phyloP scores from a whole-genome alignment of 2,329 filamentous ascomycete species.

The Cladobotryum mycophilum region DNA sequence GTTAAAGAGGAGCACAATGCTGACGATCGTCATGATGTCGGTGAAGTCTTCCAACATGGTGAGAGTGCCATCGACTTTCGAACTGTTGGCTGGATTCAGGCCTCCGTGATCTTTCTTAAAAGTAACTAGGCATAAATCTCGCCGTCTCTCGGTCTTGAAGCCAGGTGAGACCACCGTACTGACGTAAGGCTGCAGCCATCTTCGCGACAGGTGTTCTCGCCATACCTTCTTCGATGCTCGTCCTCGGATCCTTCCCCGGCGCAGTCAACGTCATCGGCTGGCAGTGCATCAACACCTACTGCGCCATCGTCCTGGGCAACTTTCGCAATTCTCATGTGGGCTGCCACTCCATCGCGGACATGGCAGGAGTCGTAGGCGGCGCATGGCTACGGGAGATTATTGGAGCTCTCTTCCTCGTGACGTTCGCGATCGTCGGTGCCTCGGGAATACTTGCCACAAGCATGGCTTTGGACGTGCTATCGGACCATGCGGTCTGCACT shows the following conservation, averaged over 20 bases:
- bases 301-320: slow-evolving; percentile 33
- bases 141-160: no score
- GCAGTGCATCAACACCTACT: slow-evolving; percentile 35
- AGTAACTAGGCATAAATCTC: slow-evolving; percentile 19
- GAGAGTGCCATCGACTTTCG: slow-evolving; percentile 40
- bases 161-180: no score
- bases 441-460: slow-evolving; percentile 53
- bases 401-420: no score
- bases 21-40: slow-evolving; percentile 17
- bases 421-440: slow-evolving; percentile 46
- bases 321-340: slow-evolving; percentile 21
- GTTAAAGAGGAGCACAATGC: no score
- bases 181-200: slow-evolving; percentile 15
- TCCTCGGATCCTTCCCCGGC: slow-evolving; percentile 36
- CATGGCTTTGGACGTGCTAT: slow-evolving; percentile 53
- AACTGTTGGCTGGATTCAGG: slow-evolving; percentile 42
- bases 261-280: slow-evolving; percentile 38
- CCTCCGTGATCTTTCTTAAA: slow-evolving; percentile 42
- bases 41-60: slow-evolving; percentile 40
- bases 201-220: slow-evolving; percentile 38
- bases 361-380: no score
- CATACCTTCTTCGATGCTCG: slow-evolving; percentile 37
- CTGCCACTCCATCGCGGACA: no score
- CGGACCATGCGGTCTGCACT: slow-evolving; percentile 50
- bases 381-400: no score